phyloP scores from a whole-genome alignment of 2,329 filamentous ascomycete genomes.

The Aspergillus versicolor region DNA sequence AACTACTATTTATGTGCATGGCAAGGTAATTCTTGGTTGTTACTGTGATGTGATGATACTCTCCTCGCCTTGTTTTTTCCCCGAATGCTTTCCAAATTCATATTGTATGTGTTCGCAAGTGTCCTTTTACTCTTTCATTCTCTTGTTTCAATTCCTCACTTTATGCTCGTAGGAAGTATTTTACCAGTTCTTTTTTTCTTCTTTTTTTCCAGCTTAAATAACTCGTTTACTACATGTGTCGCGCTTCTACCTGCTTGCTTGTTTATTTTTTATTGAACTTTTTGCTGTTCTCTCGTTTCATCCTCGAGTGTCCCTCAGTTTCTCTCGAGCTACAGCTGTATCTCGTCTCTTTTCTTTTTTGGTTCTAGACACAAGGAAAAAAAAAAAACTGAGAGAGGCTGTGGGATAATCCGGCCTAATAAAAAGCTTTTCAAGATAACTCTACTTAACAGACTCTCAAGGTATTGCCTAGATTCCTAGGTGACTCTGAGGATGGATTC shows the following conservation, averaged over 20 bases:
- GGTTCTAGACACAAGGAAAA: not conserved
- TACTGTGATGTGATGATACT: conserved; percentile 1
- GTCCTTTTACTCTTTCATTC: not conserved
- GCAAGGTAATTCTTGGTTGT: conserved; percentile 11
- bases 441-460: not conserved
- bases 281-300: not conserved
- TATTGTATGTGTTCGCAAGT: not conserved
- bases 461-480: too few species aligned
- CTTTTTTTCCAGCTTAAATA: not conserved
- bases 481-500: too few species aligned
- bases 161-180: not conserved
- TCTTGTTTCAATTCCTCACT: not conserved
- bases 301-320: not conserved
- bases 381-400: too few species aligned
- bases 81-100: not conserved
- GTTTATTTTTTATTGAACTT: not conserved
- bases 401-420: not conserved
- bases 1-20: conserved; percentile 6
- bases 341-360: not conserved
- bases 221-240: not conserved
- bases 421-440: not conserved
- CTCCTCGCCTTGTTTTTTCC: not conserved
- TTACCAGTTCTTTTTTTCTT: not conserved
- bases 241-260: not conserved
- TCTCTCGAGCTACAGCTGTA: not conserved